Evolutionary conservation across 371 early-diverging fungal species (phyloP), one percentile per base, ranked within the genome.

Genomic region (Apophysomyces variabilis): DNA sequence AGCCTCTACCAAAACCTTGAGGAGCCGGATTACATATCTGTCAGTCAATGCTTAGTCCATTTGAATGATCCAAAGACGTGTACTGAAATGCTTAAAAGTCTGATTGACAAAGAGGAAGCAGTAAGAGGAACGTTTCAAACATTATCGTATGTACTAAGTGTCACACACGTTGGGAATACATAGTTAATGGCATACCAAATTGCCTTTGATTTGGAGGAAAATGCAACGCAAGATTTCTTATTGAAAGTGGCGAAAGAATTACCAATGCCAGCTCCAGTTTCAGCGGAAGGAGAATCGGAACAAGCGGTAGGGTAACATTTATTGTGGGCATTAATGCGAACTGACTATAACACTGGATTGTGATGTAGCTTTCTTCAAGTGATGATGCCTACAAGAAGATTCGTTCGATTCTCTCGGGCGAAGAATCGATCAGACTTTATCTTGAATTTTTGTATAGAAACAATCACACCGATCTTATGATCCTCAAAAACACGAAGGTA

Each of bases 141-240:
- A 26, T 26, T 26, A 3, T 26, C 32, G 1, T 26, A 26, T 26
- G 32, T 26, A 26, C 32, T 26, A 26, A 26, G 3, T 3, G 32
- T 26, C 32, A 26, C 32, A 26, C 32, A 26, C 3, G 44, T 59
- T 43, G 38, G 43, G 38, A 58, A 85, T 78, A 44, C 73, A 21
- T 21, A 69, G 61, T 76, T 98, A 66, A 92, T 93, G 75, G 97
- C 96, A 11, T 96, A 93, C 72, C 98, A 99, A 84, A 92, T 99
- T 93, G 96, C 96, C 1, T 99, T 99, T 75, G 99, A 99, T 66
- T 78, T 98, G 47, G 95, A 96, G 70, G 94, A 91, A 63, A 95
- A 92, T 68, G 97, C 97, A 41, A 93, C 98, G 7, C 97, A 98
- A 75, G 93, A 95, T 67, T 97, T 97, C 66, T 84, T 95, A 58